These are phyloP conservation scores for Saccharum spontaneum DNA, from an alignment of 176 grass and related monocot genomes.

Conservation along the genomic window DNA sequence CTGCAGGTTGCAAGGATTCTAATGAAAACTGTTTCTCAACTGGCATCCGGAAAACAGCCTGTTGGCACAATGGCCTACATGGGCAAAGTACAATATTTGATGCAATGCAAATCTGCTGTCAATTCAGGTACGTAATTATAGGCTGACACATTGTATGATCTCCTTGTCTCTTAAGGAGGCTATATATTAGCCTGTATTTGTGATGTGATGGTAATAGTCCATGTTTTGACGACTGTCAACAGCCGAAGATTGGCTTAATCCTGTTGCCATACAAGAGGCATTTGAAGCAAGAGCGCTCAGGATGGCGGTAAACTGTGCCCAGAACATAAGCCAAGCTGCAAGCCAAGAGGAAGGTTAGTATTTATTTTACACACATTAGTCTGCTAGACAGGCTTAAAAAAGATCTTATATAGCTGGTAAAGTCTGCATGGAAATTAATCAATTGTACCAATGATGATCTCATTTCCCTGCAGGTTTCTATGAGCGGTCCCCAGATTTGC, in stretches of 20 bases:
- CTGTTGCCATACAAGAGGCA: constrained; percentile 69
- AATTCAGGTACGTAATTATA: constrained; percentile 52
- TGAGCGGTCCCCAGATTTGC: constrained; percentile 71
- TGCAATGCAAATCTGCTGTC: constrained; percentile 75
- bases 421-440: no score
- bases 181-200: no score
- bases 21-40: constrained; percentile 85
- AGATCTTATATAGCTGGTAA: no score
- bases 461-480: constrained; percentile 62
- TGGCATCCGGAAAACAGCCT: constrained; percentile 72
- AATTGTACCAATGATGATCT: background rate
- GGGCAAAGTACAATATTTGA: constrained; percentile 70
- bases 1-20: constrained; percentile 86
- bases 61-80: constrained; percentile 95
- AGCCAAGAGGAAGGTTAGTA: constrained; percentile 85
- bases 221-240: constrained; percentile 14
- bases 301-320: constrained; percentile 83
- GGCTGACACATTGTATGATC: background rate
- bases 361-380: background rate
- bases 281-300: constrained; percentile 92
- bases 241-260: constrained; percentile 96
- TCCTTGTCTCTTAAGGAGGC: background rate
- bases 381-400: no score
- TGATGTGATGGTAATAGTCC: background rate
- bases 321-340: constrained; percentile 74